phyloP scores from a whole-genome alignment of 2,329 filamentous ascomycete genomes.

The Claviceps citrina region DNA sequence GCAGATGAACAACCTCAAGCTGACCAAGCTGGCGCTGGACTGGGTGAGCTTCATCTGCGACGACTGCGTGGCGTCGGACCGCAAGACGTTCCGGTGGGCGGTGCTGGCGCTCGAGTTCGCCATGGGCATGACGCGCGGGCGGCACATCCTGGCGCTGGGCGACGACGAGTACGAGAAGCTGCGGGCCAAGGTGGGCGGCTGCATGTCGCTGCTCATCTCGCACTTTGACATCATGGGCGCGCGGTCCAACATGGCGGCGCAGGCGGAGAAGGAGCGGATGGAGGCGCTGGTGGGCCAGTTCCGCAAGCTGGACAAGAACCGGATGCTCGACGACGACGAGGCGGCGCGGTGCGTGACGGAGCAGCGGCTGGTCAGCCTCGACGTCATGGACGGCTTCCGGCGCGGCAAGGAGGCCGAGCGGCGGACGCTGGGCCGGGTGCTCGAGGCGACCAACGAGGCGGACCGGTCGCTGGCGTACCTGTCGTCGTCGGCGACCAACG shows the following conservation, averaged over 20 bases:
- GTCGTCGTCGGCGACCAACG: constrained; percentile 85
- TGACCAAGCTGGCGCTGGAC: constrained; percentile 83
- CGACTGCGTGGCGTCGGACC: constrained; percentile 84
- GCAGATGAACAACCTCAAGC: constrained; percentile 92
- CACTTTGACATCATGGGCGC: constrained; percentile 99
- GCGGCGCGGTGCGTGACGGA: constrained; percentile 59
- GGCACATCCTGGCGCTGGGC: constrained; percentile 80
- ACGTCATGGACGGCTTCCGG: constrained; percentile 61
- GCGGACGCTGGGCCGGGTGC: constrained; percentile 73
- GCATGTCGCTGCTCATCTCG: constrained; percentile 92
- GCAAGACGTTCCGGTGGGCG: constrained; percentile 94
- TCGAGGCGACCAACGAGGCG: constrained; percentile 90
- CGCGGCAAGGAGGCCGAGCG: constrained; percentile 70
- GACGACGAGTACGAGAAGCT: constrained; percentile 76
- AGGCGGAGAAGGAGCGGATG: constrained; percentile 78
- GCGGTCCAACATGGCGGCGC: constrained; percentile 78
- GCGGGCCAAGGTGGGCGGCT: constrained; percentile 79
- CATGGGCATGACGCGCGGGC: constrained; percentile 90
- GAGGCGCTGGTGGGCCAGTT: constrained; percentile 67
- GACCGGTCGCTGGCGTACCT: constrained; percentile 88
- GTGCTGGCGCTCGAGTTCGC: constrained; percentile 90
- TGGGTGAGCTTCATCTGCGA: constrained; percentile 98
- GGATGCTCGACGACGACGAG: constrained; percentile 66
- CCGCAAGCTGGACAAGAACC: constrained; percentile 62
- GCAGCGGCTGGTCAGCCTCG: constrained; percentile 58